phyloP scores from a whole-genome alignment of 2,329 filamentous ascomycete species.

The Cercospora berteroae region DNA sequence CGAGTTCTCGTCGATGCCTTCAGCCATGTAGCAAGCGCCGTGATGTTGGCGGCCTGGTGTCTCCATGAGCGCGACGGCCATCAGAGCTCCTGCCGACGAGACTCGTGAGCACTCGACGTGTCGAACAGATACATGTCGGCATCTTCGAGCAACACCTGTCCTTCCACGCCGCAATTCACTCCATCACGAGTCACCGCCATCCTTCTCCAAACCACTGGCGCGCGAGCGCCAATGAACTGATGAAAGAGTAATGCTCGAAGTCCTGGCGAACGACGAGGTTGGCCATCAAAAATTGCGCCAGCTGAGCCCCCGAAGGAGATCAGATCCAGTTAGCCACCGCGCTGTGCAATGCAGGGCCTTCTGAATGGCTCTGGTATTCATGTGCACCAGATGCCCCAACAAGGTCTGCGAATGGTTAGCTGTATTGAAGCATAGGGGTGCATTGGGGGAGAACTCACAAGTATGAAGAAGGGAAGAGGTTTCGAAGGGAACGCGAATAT shows the following conservation, averaged over 20 bases:
- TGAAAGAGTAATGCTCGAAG: background rate
- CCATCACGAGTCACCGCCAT: background rate
- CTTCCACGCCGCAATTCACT: background rate
- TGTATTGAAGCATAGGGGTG: background rate
- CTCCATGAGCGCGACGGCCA: background rate
- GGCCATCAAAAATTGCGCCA: background rate
- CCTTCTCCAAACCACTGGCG: background rate
- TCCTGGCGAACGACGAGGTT: background rate
- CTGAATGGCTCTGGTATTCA: conserved; percentile 1
- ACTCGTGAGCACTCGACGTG: background rate
- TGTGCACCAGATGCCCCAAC: conserved; percentile 5
- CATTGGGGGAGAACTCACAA: background rate
- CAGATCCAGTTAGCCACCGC: conserved; percentile 2
- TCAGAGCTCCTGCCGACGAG: background rate
- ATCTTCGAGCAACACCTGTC: background rate
- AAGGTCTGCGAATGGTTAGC: background rate
- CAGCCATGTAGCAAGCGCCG: background rate
- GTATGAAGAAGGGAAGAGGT: background rate
- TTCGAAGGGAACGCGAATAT: background rate
- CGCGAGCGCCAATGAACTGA: background rate
- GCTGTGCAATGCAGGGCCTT: conserved; percentile 16
- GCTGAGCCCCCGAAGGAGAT: conserved; percentile 12
- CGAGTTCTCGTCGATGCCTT: background rate
- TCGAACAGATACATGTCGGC: background rate
- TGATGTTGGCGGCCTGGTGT: background rate